A percentile compares a stretch with the other conserved stretches of the same genome.
Conservation (phyloP, 768 basidiomycete genomes). For the Leccinum variicolor region DNA sequence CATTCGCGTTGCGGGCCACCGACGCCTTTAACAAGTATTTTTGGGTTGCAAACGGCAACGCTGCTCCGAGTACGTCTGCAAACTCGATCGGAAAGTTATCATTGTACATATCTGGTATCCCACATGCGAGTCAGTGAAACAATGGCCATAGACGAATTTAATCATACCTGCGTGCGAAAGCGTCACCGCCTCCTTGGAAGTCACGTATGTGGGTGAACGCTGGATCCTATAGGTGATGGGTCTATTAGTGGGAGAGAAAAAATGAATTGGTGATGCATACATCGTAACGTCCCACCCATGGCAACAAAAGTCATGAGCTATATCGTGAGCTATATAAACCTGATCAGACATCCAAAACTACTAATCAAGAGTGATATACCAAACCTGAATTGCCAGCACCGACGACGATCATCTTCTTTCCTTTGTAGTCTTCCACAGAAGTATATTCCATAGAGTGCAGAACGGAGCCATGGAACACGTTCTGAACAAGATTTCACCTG, state of each 20-base stretch:
- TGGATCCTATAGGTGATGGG: conserved; percentile 18
- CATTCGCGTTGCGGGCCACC: conserved; percentile 8
- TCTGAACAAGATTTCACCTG: conserved; percentile 24
- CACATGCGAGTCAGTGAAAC: neutral
- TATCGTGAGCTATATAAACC: conserved; percentile 33
- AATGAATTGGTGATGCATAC: conserved; percentile 4
- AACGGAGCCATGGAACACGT: conserved; percentile 48
- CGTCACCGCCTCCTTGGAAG: conserved; percentile 13
- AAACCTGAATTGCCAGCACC: conserved; percentile 61
- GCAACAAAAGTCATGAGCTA: conserved; percentile 33
- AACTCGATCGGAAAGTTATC: conserved; percentile 25
- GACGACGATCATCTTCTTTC: conserved; percentile 64
- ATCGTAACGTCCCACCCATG: conserved; percentile 30
- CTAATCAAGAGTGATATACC: conserved; percentile 1
- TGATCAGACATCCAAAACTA: neutral
- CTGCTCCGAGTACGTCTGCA: conserved; percentile 21
- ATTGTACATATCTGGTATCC: conserved; percentile 22
- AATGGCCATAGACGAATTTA: neutral
- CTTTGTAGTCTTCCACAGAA: conserved; percentile 41
- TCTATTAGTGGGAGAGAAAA: conserved; percentile 29
- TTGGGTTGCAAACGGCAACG: conserved; percentile 21
- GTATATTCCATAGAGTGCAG: conserved; percentile 53
- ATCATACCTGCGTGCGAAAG: conserved; percentile 14
- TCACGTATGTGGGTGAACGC: conserved; percentile 29
- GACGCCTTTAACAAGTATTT: conserved; percentile 12